Evolutionary conservation across 306 rosid species (phyloP).

Genomic region (Trifolium dubium): DNA sequence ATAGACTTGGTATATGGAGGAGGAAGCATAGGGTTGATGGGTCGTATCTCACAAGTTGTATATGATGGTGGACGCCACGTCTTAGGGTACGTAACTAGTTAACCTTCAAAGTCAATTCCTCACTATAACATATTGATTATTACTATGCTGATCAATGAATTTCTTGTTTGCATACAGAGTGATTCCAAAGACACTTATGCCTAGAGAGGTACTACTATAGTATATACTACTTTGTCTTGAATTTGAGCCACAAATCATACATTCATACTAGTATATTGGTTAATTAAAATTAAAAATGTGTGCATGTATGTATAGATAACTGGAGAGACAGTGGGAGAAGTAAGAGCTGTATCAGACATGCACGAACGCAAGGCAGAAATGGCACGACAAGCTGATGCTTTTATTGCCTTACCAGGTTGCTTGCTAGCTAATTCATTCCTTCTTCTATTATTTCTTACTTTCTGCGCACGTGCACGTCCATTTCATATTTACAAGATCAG

Average conservation of each 20-base stretch:
- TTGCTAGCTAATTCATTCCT: too few relatives aligned
- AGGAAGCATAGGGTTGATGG: constrained; percentile 97
- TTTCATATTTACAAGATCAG: too few relatives aligned
- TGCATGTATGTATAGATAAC: constrained; percentile 53
- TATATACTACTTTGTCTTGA: too few relatives aligned
- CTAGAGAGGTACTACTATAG: constrained; percentile 71
- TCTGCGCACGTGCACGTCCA: not conserved
- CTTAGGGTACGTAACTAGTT: constrained; percentile 55
- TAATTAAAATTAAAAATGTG: not conserved
- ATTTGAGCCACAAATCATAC: too few relatives aligned
- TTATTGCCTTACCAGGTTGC: constrained; percentile 87
- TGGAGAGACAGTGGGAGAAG: constrained; percentile 89
- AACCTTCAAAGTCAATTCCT: too few relatives aligned
- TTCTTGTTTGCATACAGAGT: constrained; percentile 52
- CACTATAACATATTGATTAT: not conserved
- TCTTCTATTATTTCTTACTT: too few relatives aligned
- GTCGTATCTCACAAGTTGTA: constrained; percentile 84
- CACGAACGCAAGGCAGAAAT: constrained; percentile 98
- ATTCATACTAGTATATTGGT: too few relatives aligned
- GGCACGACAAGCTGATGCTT: constrained; percentile 95
- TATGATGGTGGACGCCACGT: constrained; percentile 97
- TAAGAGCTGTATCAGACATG: constrained; percentile 84
- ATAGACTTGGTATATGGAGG: constrained; percentile 99
- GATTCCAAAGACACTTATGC: constrained; percentile 86
- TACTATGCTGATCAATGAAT: not conserved